Evolutionary conservation across 2,329 filamentous ascomycete genomes (phyloP).

Genomic region (Microascus cirrosus): DNA sequence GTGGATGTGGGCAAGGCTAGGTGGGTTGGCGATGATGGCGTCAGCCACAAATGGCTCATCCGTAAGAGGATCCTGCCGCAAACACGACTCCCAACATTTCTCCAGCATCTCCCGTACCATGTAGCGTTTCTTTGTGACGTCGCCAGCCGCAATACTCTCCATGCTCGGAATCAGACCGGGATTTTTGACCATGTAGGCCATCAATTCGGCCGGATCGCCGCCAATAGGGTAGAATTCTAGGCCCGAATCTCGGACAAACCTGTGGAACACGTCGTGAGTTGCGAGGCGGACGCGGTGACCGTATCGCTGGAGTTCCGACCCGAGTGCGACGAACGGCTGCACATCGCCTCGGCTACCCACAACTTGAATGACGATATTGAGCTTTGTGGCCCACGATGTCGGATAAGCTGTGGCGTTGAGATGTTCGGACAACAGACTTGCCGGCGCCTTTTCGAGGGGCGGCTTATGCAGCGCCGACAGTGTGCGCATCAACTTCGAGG

Average conservation of each 20-base stretch:
- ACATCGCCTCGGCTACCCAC: constrained; percentile 66
- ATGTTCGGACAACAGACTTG: too few species aligned
- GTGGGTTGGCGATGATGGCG: constrained; percentile 68
- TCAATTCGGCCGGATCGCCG: constrained; percentile 64
- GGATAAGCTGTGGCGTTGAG: too few species aligned
- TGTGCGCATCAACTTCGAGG: too few species aligned
- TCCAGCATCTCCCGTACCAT: constrained; percentile 69
- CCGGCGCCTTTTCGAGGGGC: too few species aligned
- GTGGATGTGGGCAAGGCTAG: constrained; percentile 66
- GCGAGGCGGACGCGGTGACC: constrained; percentile 64
- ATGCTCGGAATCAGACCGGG: constrained; percentile 77
- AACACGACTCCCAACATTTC: constrained; percentile 76
- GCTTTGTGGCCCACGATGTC: too few species aligned
- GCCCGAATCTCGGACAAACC: constrained; percentile 57
- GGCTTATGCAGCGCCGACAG: too few species aligned
- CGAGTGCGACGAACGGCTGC: constrained; percentile 63
- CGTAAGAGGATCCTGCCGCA: constrained; percentile 25
- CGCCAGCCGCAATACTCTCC: constrained; percentile 63
- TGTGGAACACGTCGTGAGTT: constrained; percentile 58
- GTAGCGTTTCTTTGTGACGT: constrained; percentile 61
- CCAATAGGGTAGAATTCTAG: constrained; percentile 69
- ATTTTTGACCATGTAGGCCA: constrained; percentile 89
- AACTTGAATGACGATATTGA: constrained; percentile 66
- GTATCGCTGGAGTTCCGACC: constrained; percentile 52
- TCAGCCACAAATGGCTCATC: constrained; percentile 68